Conservation (phyloP, 441 rosid species). For the Gossypium gossypioides region DNA sequence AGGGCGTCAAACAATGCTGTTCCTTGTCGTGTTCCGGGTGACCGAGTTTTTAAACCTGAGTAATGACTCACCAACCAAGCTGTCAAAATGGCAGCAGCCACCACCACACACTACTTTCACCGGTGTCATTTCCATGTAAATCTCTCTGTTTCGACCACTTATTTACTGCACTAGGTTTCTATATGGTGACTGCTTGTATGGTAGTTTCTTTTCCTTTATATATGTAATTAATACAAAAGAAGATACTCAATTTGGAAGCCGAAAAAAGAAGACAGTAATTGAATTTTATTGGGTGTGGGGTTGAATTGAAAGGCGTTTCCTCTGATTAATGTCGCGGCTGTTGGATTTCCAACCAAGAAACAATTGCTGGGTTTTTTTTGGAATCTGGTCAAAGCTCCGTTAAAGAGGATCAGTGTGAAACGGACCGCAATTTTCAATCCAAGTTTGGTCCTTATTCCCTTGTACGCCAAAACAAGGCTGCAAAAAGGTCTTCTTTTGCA, state of each 20-base stretch:
- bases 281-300: neutral
- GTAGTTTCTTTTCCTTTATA: no score
- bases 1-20: neutral
- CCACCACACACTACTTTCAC: neutral
- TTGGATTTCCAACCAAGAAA: neutral
- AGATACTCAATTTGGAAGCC: neutral
- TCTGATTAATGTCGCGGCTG: neutral
- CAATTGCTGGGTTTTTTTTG: neutral
- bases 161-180: neutral
- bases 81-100: neutral
- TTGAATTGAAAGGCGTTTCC: neutral
- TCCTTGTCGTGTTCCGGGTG: neutral
- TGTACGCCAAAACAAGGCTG: conserved; percentile 1
- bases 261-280: neutral
- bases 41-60: neutral
- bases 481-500: neutral
- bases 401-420: neutral
- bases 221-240: neutral
- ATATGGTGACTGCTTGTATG: no score
- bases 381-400: conserved; percentile 21
- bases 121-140: neutral
- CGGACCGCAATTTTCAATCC: neutral
- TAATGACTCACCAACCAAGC: neutral
- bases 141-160: neutral
- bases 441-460: neutral